These are phyloP conservation scores for Linanthus parryae DNA, from an alignment of 148 eudicot genomes.

Conservation along the genomic window DNA sequence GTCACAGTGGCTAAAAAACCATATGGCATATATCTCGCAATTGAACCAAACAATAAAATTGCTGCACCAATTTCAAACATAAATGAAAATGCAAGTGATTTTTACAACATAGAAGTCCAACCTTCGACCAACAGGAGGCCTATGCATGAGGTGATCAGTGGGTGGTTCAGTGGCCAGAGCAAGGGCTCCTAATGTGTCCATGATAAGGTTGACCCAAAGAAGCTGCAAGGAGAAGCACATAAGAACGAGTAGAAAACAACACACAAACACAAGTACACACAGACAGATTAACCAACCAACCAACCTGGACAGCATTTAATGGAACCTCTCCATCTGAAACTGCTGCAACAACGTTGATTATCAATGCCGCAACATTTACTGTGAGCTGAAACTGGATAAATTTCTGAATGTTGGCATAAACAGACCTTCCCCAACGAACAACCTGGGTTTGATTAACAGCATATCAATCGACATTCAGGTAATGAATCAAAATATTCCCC, in stretches of 20 bases:
- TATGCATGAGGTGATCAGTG: constrained; percentile 82
- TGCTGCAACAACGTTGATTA: constrained; percentile 91
- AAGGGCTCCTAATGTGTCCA: constrained; percentile 97
- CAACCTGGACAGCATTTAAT: constrained; percentile 86
- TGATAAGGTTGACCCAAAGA: constrained; percentile 94
- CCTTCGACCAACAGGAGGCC: constrained; percentile 95
- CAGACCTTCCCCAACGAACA: constrained; percentile 97
- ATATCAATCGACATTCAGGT: not conserved
- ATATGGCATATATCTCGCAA: too few species aligned
- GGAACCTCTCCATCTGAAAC: constrained; percentile 86
- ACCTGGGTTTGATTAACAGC: constrained; percentile 45
- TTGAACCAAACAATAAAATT: too few species aligned
- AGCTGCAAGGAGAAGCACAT: constrained; percentile 42
- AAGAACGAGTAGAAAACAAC: not conserved
- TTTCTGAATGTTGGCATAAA: constrained; percentile 90
- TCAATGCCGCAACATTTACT: constrained; percentile 88
- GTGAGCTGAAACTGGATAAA: constrained; percentile 95
- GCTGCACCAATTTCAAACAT: too few species aligned
- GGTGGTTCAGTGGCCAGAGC: constrained; percentile 99
- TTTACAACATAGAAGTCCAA: too few species aligned
- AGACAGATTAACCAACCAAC: too few species aligned
- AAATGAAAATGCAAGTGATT: too few species aligned
- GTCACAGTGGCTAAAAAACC: too few species aligned
- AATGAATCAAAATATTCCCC: too few species aligned
- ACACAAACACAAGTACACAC: too few species aligned